These are phyloP conservation scores for Sugiyamaella smithiae DNA, from an alignment of 805 yeast species.

Conservation along the genomic window DNA sequence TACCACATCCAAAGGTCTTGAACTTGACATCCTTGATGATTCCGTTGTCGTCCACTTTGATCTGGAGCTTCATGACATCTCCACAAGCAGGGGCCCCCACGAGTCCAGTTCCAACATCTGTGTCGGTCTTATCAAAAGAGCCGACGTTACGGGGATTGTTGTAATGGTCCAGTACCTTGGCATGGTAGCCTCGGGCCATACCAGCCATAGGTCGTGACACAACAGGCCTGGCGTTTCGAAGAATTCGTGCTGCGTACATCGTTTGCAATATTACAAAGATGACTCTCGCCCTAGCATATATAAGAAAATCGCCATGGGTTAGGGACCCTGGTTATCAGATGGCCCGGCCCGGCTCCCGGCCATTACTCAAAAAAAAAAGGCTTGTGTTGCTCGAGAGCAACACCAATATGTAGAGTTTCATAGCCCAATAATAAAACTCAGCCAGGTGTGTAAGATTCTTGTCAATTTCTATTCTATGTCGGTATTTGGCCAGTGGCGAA, in stretches of 20 bases:
- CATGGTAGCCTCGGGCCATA: slow-evolving; percentile 55
- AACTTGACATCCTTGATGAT: slow-evolving; percentile 92
- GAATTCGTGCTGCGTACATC: slow-evolving; percentile 3
- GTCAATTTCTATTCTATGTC: no score
- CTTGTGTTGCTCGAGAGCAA: background rate
- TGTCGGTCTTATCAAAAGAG: slow-evolving; percentile 70
- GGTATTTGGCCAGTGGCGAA: no score
- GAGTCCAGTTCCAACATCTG: slow-evolving; percentile 89
- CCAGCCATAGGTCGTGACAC: background rate
- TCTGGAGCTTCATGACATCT: slow-evolving; percentile 97
- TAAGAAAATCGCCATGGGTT: background rate
- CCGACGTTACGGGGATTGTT: slow-evolving; percentile 97
- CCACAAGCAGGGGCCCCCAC: slow-evolving; percentile 99
- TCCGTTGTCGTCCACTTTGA: slow-evolving; percentile 89
- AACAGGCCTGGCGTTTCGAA: background rate
- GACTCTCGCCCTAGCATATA: background rate
- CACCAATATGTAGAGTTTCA: no score
- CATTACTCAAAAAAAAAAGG: no score
- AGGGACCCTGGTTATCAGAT: slow-evolving; percentile 1
- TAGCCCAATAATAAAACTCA: no score
- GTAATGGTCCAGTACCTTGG: slow-evolving; percentile 93
- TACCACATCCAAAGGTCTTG: slow-evolving; percentile 99
- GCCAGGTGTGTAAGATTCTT: background rate
- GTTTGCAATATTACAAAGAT: background rate
- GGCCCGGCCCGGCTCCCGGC: slow-evolving; percentile 2